A percentile compares a stretch with the other conserved stretches of the same genome.
phyloP scores from a whole-genome alignment of 345 rosid species.

The Camelina hispida region DNA sequence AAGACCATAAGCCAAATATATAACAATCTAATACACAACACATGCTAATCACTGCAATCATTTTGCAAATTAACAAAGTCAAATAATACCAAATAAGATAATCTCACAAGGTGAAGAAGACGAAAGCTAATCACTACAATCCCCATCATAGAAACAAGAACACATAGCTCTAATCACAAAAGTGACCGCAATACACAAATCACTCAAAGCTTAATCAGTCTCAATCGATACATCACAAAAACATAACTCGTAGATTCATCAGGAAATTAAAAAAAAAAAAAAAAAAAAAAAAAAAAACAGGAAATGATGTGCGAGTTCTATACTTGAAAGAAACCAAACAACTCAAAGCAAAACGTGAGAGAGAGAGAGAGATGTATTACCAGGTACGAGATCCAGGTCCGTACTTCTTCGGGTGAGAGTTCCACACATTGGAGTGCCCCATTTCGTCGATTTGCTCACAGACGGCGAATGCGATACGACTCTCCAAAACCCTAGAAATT shows the following conservation, averaged over 20 bases:
- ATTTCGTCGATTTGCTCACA: conserved; percentile 29
- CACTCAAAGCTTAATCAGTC: background rate
- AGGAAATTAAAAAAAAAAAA: background rate
- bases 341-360: background rate
- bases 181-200: background rate
- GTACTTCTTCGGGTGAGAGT: conserved; percentile 59
- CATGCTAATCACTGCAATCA: no score
- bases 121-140: background rate
- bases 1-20: no score
- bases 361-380: conserved; percentile 23
- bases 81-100: no score
- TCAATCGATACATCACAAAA: background rate
- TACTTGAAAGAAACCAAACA: background rate
- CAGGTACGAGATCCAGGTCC: conserved; percentile 67
- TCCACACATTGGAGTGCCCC: conserved; percentile 66
- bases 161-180: background rate
- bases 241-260: background rate
- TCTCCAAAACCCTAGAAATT: conserved; percentile 31
- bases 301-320: background rate
- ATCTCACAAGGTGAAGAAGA: no score
- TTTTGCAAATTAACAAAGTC: no score
- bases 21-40: no score
- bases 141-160: background rate
- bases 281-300: no score
- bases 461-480: conserved; percentile 16